Percentiles rank a stretch among this genome's conserved stretches.
These are phyloP conservation scores for Astrocystis sublimbata DNA, from an alignment of 495 filamentous ascomycete genomes.

Conservation along the genomic window DNA sequence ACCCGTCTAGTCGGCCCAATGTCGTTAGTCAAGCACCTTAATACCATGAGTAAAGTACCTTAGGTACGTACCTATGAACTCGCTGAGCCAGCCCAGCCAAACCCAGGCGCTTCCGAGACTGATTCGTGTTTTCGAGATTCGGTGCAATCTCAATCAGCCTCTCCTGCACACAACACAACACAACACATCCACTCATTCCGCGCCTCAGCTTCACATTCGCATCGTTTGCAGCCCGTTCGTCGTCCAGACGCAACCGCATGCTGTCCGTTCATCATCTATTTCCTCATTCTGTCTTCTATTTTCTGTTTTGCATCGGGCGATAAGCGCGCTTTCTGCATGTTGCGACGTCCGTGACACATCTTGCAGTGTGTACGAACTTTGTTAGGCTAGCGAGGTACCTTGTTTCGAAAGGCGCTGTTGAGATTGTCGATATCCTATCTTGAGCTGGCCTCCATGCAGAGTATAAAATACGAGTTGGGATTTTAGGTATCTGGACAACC, in stretches of 20 bases:
- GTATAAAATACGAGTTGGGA: neutral
- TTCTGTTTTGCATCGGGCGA: neutral
- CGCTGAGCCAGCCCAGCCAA: no score
- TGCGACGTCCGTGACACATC: neutral
- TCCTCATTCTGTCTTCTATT: neutral
- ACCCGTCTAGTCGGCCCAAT: no score
- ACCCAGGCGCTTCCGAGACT: conserved; percentile 9
- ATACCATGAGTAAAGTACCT: no score
- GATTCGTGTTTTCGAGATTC: conserved; percentile 20
- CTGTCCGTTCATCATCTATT: neutral
- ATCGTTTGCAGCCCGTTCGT: neutral
- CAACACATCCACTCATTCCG: neutral
- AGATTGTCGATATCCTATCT: neutral
- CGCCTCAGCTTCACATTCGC: neutral
- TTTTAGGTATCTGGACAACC: neutral
- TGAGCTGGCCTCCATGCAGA: conserved; percentile 5
- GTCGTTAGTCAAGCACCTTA: no score
- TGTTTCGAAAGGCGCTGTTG: neutral
- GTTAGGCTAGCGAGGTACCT: neutral
- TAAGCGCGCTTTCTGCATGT: neutral
- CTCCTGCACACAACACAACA: neutral
- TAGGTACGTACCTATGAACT: no score
- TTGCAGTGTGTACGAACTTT: conserved; percentile 2
- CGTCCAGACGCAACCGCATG: neutral
- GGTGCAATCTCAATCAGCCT: conserved; percentile 19